Evolutionary conservation across 1,284 basidiomycete species (phyloP).

Genomic region (Earliella scabrosa): DNA sequence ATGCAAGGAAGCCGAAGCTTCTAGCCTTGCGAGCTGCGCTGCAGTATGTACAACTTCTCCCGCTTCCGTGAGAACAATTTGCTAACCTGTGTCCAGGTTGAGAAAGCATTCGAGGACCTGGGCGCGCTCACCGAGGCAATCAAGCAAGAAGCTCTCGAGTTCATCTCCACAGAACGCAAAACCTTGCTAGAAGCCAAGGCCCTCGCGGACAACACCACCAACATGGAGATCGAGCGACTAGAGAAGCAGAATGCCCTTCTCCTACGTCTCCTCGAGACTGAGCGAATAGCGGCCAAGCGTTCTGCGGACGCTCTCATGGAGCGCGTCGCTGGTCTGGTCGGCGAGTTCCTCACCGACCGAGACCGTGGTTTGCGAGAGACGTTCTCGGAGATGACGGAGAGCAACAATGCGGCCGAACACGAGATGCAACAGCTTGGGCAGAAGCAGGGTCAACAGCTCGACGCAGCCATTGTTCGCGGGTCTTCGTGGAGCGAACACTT

Average conservation of each 20-base stretch:
- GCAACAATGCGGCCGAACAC: slow-evolving; percentile 59
- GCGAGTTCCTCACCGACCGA: slow-evolving; percentile 70
- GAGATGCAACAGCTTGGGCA: slow-evolving; percentile 51
- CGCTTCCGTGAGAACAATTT: slow-evolving; percentile 6
- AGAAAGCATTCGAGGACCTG: slow-evolving; percentile 56
- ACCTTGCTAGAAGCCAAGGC: slow-evolving; percentile 54
- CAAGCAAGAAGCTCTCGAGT: slow-evolving; percentile 59
- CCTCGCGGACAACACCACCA: slow-evolving; percentile 54
- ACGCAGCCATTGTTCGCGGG: slow-evolving; percentile 44
- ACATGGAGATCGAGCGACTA: slow-evolving; percentile 68
- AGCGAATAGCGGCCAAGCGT: slow-evolving; percentile 66
- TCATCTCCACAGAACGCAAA: slow-evolving; percentile 59
- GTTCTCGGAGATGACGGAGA: slow-evolving; percentile 56
- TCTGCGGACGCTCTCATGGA: slow-evolving; percentile 76
- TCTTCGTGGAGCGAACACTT: slow-evolving; percentile 46
- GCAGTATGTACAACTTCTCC: slow-evolving; percentile 37
- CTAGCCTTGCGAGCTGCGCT: slow-evolving; percentile 47
- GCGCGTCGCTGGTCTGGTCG: slow-evolving; percentile 72
- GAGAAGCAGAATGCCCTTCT: slow-evolving; percentile 77
- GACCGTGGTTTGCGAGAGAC: slow-evolving; percentile 71
- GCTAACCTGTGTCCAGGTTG: too few species aligned
- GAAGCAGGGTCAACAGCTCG: slow-evolving; percentile 52
- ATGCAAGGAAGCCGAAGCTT: slow-evolving; percentile 48
- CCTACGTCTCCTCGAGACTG: slow-evolving; percentile 62
- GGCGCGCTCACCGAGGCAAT: slow-evolving; percentile 63